A percentile compares a stretch with the other conserved stretches of the same genome.
phyloP scores from a whole-genome alignment of 306 rosid genomes.

The Inga laurina region DNA sequence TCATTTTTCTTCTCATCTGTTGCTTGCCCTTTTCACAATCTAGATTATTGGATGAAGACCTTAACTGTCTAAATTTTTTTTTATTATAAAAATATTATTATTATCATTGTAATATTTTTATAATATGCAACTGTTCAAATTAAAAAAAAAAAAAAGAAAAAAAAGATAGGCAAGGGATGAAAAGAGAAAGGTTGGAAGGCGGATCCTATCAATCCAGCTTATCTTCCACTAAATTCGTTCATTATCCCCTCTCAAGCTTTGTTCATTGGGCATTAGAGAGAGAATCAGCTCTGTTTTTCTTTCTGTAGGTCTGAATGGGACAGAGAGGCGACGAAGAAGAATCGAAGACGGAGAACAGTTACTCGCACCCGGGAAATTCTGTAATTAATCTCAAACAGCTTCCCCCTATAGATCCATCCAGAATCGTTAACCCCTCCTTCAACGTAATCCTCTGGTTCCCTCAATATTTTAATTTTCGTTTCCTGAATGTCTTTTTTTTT shows the following conservation, averaged over 20 bases:
- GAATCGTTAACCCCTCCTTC: slow-evolving; percentile 19
- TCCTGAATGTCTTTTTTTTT: neutral
- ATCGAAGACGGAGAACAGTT: slow-evolving; percentile 24
- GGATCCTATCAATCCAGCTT: neutral
- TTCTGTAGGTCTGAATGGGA: neutral
- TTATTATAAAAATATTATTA: too few species aligned
- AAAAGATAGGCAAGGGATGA: too few species aligned
- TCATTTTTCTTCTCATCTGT: too few species aligned
- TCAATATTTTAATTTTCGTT: neutral
- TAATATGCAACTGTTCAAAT: too few species aligned
- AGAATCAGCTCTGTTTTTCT: neutral
- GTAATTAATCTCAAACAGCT: slow-evolving; percentile 31
- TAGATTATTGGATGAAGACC: too few species aligned
- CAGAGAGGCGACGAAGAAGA: neutral
- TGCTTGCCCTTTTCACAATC: too few species aligned
- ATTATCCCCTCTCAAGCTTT: neutral
- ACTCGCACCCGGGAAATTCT: neutral
- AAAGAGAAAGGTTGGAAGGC: too few species aligned
- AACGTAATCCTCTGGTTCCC: slow-evolving; percentile 22
- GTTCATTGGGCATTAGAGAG: neutral
- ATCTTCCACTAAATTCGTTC: neutral
- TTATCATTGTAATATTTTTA: too few species aligned
- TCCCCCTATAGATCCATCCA: slow-evolving; percentile 39
- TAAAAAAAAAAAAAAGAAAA: too few species aligned
- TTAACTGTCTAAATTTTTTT: too few species aligned